Percentiles rank a stretch among this genome's conserved stretches.
Conservation (phyloP, 139 green algal species). For the Nannochloris sp. region DNA sequence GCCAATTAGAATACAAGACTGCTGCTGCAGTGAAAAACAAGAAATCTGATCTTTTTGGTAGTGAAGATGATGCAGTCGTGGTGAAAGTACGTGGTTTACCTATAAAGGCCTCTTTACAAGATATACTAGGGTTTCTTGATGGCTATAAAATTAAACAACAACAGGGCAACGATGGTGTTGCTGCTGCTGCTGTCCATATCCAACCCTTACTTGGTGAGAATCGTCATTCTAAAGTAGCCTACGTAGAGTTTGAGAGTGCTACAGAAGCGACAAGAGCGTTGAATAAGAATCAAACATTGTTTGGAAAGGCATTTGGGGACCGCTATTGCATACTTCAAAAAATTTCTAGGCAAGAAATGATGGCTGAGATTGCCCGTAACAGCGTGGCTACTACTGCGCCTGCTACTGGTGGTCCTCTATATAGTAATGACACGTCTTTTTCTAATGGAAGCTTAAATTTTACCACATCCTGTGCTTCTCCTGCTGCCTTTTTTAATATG, state of each 20-base stretch:
- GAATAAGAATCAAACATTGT: slow-evolving; percentile 63
- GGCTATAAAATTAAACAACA: slow-evolving; percentile 31
- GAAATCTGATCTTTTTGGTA: slow-evolving; percentile 15
- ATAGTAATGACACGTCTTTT: background rate
- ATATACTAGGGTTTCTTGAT: slow-evolving; percentile 58
- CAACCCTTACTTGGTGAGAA: slow-evolving; percentile 69
- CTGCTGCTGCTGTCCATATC: slow-evolving; percentile 65
- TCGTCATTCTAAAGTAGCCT: slow-evolving; percentile 69
- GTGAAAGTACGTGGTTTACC: slow-evolving; percentile 65
- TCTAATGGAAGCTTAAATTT: background rate
- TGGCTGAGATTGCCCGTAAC: background rate
- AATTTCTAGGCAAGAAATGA: slow-evolving; percentile 52
- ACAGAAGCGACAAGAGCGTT: slow-evolving; percentile 57
- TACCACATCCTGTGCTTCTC: background rate
- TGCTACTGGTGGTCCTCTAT: background rate
- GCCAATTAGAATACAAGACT: background rate
- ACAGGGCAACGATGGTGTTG: too few species aligned
- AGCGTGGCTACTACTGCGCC: background rate
- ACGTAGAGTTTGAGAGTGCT: slow-evolving; percentile 80
- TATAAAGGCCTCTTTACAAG: slow-evolving; percentile 47
- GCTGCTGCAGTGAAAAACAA: background rate
- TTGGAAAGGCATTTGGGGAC: slow-evolving; percentile 63
- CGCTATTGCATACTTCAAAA: slow-evolving; percentile 72
- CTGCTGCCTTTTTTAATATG: background rate
- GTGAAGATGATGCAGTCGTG: slow-evolving; percentile 29